Percentiles rank a stretch among this genome's conserved stretches.
Conservation (phyloP, 2,329 filamentous ascomycete species). For the Scytalidium sp. region DNA sequence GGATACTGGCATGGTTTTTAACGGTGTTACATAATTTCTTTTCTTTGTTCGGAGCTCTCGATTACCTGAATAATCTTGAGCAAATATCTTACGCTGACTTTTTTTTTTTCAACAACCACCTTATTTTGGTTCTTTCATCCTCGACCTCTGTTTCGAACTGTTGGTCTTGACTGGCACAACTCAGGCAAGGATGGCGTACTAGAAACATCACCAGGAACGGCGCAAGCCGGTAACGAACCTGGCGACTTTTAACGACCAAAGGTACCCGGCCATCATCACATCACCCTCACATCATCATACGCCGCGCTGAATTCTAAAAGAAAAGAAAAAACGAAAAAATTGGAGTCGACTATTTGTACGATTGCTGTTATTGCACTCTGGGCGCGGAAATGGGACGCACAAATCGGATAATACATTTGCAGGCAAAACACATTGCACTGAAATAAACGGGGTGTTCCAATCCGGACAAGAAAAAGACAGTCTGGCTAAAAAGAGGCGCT, state of each 20-base stretch:
- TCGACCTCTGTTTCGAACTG: background rate
- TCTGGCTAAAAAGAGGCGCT: no score
- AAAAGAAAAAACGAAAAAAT: slow-evolving; percentile 8
- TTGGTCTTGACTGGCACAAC: background rate
- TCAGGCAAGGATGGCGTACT: background rate
- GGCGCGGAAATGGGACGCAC: slow-evolving; percentile 21
- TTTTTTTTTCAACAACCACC: background rate
- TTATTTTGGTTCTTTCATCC: background rate
- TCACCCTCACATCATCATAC: background rate
- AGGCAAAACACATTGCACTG: background rate
- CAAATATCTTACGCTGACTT: no score
- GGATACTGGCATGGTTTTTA: slow-evolving; percentile 24
- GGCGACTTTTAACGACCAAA: background rate
- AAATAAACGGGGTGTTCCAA: no score
- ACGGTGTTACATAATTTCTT: slow-evolving; percentile 17
- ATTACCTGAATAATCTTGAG: no score
- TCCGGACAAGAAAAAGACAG: no score
- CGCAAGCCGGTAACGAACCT: background rate
- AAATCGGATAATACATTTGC: background rate
- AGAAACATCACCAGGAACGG: background rate
- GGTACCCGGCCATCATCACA: background rate
- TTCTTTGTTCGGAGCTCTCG: slow-evolving; percentile 5
- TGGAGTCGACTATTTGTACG: slow-evolving; percentile 19
- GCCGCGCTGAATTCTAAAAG: background rate
- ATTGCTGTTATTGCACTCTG: slow-evolving; percentile 16